Percentiles rank a stretch among this genome's conserved stretches.
Conservation (phyloP, 345 rosid species). For the Fremontodendron californicum region DNA sequence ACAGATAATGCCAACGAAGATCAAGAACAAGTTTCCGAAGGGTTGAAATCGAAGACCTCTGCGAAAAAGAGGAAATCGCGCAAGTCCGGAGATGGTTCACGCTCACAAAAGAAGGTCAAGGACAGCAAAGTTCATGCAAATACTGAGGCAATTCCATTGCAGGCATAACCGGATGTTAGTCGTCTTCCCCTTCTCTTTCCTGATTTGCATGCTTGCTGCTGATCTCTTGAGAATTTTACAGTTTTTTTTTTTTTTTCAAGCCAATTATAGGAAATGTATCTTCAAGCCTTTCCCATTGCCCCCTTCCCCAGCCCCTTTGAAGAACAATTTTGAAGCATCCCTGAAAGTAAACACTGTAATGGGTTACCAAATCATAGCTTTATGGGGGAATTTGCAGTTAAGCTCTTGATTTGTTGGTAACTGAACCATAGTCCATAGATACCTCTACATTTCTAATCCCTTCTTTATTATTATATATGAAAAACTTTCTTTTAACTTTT, state of each 20-base stretch:
- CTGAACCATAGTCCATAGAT: background rate
- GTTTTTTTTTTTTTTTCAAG: background rate
- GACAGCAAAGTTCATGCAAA: constrained; percentile 22
- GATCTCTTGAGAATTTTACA: background rate
- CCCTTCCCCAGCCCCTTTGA: background rate
- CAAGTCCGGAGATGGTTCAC: constrained; percentile 42
- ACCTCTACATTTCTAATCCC: background rate
- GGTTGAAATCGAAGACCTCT: constrained; percentile 26
- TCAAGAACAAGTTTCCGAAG: constrained; percentile 26
- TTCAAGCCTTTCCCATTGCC: no score
- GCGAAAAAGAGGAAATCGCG: constrained; percentile 61
- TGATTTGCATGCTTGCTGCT: background rate
- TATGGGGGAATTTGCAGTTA: background rate
- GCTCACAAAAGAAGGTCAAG: constrained; percentile 60
- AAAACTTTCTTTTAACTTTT: no score
- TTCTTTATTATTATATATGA: background rate
- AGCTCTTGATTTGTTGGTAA: background rate
- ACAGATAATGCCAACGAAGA: constrained; percentile 14
- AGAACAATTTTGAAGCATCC: background rate
- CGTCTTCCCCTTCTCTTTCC: background rate
- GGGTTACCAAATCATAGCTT: background rate
- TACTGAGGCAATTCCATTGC: constrained; percentile 28
- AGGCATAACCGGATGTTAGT: constrained; percentile 19
- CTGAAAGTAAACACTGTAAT: background rate
- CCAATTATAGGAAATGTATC: background rate